A percentile compares a stretch with the other conserved stretches of the same genome.
phyloP scores from a whole-genome alignment of 495 filamentous ascomycete species.

The Lophiotrema nucula region DNA sequence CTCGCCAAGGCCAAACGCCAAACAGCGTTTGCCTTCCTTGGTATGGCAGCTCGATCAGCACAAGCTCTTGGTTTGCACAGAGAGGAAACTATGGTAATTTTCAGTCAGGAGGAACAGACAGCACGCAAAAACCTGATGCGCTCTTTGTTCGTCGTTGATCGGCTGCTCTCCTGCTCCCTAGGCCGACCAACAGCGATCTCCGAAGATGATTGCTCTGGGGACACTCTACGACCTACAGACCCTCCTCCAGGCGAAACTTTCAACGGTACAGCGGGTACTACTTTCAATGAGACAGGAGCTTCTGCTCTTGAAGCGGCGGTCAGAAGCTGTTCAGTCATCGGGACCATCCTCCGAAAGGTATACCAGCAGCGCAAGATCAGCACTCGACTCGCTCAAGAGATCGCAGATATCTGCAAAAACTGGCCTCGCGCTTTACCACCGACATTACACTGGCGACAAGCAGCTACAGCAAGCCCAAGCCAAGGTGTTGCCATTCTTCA shows the following conservation, averaged over 20 bases:
- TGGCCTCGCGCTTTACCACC: conserved; percentile 51
- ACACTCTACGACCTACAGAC: conserved; percentile 46
- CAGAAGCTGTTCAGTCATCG: conserved; percentile 61
- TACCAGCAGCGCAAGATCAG: conserved; percentile 71
- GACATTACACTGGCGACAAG: conserved; percentile 50
- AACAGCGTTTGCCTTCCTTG: conserved; percentile 60
- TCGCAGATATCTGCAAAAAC: conserved; percentile 55
- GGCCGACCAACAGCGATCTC: conserved; percentile 60
- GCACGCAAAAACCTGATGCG: conserved; percentile 58
- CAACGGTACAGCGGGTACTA: background rate
- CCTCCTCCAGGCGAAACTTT: conserved; percentile 37
- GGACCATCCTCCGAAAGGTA: conserved; percentile 63
- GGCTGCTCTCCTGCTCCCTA: conserved; percentile 58
- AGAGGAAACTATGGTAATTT: conserved; percentile 59
- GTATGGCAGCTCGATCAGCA: conserved; percentile 63
- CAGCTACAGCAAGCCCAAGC: conserved; percentile 49
- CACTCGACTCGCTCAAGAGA: conserved; percentile 62
- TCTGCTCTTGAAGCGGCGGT: conserved; percentile 54
- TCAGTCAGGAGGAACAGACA: conserved; percentile 45
- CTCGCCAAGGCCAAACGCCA: conserved; percentile 57
- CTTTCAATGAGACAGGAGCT: conserved; percentile 21
- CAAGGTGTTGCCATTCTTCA: conserved; percentile 66
- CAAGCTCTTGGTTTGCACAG: conserved; percentile 61
- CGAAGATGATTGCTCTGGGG: conserved; percentile 60
- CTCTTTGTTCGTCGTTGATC: conserved; percentile 60